Base-by-base conservation (phyloP, 345 rosid species). In the Barbarea vulgaris region DNA sequence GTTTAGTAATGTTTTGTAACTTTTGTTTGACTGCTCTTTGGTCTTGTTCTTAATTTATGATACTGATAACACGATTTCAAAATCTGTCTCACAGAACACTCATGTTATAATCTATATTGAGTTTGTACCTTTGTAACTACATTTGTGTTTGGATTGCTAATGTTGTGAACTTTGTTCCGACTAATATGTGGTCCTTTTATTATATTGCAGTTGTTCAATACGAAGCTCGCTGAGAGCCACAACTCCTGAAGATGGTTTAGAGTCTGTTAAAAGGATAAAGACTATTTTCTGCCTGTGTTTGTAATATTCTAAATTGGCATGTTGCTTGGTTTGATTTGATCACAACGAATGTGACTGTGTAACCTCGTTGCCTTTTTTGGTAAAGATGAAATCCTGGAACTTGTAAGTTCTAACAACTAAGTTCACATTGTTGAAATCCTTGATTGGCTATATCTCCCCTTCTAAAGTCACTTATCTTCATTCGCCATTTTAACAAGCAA, bases 151-250 rank as follows among this genome's bases (percentile, higher is more conserved):
- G 15, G 18, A 37, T 8, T 21, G 47, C 27, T 33, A 19, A 11
- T 54, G 36, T 5, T 70, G 31, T 36, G 11, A 27, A 4, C 11
- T 11, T 24, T n/a, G 50, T 64, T 21, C 47, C 31, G 21, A 39
- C 62, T 77, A 39, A 84, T 47, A 31, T 33, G 2, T 52, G 39
- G 39, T 37, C 9, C 9, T 5, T 31, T 57, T 66, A 34, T 61
- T 78, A 51, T 37, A 42, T 41, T 83, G 83, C 87, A 87, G 96
- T 87, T 81, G 85, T 88, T 66, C 89, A 90, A 65, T 88, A 87
- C 17, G 88, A 85, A 82, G 93, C 91, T 46, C 89, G 87, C 62
- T 90, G 31, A 87, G n/a, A 9, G 44, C 31, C 57, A 34, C 63
- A 18, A 2, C n/a, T 6, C 22, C 12, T 5, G 42, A 41, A 15